Conservation (phyloP, 306 rosid species). For the Styphnolobium japonicum region DNA sequence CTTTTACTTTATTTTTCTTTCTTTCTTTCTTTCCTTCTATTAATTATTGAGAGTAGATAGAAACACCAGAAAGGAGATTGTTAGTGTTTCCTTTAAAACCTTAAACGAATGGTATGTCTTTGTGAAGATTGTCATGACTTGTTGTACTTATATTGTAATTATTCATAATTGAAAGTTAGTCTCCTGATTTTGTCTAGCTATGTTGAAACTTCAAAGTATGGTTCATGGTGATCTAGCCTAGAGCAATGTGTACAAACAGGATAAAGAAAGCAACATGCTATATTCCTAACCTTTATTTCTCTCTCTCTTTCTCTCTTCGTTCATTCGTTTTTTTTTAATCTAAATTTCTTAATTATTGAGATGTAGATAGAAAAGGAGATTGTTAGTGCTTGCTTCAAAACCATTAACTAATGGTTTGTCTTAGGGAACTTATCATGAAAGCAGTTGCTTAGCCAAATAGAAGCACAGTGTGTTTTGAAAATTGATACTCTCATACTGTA, state of each 20-base stretch:
- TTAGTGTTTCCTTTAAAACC: not conserved
- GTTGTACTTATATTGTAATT: not conserved
- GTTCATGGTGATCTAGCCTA: slow-evolving; percentile 9
- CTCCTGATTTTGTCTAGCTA: not conserved
- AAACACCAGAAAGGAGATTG: not conserved
- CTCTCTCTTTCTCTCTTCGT: not conserved
- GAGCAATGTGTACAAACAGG: not conserved
- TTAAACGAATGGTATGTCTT: not conserved
- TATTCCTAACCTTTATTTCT: not conserved
- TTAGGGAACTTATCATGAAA: not conserved
- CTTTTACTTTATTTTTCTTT: not conserved
- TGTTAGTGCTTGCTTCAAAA: not conserved
- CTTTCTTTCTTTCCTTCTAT: not conserved
- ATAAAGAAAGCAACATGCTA: not conserved
- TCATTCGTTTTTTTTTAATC: not conserved
- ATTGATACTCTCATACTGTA: not conserved
- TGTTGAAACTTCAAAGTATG: slow-evolving; percentile 15
- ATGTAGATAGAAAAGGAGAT: not conserved
- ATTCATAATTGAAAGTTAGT: slow-evolving; percentile 1
- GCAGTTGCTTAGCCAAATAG: slow-evolving; percentile 16
- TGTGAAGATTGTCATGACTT: not conserved
- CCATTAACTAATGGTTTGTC: not conserved
- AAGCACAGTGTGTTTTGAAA: not conserved
- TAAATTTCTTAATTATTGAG: not conserved
- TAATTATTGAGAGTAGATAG: not conserved